Conservation (phyloP, 2,329 filamentous ascomycete species). For the Albifimbria verrucaria region DNA sequence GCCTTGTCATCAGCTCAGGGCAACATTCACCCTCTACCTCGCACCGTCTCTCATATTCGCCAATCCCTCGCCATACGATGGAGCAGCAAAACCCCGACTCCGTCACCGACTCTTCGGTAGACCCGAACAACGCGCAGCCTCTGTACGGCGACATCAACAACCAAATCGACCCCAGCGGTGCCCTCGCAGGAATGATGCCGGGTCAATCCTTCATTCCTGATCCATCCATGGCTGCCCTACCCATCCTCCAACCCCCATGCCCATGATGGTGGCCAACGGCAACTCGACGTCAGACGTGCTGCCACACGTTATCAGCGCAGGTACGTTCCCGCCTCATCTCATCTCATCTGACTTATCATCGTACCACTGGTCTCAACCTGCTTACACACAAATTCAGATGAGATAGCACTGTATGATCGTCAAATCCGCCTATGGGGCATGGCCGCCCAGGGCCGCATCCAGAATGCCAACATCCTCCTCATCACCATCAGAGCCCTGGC, state of each 20-base stretch:
- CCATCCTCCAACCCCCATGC: conserved; percentile 15
- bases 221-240: conserved; percentile 18
- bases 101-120: background rate
- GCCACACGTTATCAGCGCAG: conserved; percentile 29
- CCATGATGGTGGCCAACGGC: conserved; percentile 28
- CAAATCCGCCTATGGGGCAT: conserved; percentile 98
- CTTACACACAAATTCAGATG: conserved; percentile 71
- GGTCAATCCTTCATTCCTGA: conserved; percentile 21
- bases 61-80: too few relatives aligned
- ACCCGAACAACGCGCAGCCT: conserved; percentile 15
- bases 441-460: conserved; percentile 88
- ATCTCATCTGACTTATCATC: conserved; percentile 1
- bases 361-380: conserved; percentile 6
- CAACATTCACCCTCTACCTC: too few relatives aligned
- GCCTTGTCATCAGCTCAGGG: background rate
- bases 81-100: background rate
- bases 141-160: conserved; percentile 15
- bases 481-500: conserved; percentile 84
- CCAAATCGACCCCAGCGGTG: conserved; percentile 16
- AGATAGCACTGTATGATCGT: conserved; percentile 94
- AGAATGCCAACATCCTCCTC: conserved; percentile 83
- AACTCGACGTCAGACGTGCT: conserved; percentile 12
- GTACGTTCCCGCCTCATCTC: conserved; percentile 17
- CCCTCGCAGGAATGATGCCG: conserved; percentile 19
- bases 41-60: too few relatives aligned